phyloP scores from a whole-genome alignment of 257 asterid species.

The Solanum rostratum region DNA sequence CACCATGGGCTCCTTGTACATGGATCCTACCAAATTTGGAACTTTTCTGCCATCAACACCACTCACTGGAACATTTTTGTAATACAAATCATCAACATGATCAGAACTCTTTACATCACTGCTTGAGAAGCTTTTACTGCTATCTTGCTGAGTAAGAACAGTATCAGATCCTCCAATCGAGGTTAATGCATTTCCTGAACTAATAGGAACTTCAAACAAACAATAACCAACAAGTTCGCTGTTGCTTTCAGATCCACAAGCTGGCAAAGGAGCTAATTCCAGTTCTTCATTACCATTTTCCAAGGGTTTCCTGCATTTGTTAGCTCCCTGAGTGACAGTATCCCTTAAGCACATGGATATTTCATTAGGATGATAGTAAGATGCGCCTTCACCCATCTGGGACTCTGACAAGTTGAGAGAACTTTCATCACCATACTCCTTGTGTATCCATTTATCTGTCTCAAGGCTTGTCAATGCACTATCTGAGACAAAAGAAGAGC shows the following conservation, averaged over 20 bases:
- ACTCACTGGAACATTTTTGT: background rate
- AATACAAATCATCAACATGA: conserved; percentile 1
- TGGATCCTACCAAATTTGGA: background rate
- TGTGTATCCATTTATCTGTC: background rate
- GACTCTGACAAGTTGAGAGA: conserved; percentile 1
- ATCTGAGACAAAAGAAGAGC: conserved; percentile 1
- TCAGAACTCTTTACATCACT: conserved; percentile 25
- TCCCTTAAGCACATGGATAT: conserved; percentile 1
- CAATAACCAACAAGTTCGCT: conserved; percentile 24
- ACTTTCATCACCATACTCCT: conserved; percentile 5
- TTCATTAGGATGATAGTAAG: conserved; percentile 2
- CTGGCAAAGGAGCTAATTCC: conserved; percentile 16
- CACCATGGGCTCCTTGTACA: background rate
- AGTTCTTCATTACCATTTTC: conserved; percentile 22
- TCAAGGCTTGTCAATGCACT: background rate
- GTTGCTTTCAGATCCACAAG: conserved; percentile 32
- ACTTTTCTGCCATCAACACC: background rate
- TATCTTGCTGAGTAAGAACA: conserved; percentile 29
- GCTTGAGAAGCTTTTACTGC: conserved; percentile 34
- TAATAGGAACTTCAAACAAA: conserved; percentile 57
- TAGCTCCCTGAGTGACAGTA: conserved; percentile 19
- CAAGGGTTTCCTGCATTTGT: conserved; percentile 37
- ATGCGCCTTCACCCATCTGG: background rate
- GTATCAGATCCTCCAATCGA: conserved; percentile 28
- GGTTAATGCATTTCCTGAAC: conserved; percentile 29